phyloP scores from a whole-genome alignment of 768 basidiomycete species.

The Suillus paluster region DNA sequence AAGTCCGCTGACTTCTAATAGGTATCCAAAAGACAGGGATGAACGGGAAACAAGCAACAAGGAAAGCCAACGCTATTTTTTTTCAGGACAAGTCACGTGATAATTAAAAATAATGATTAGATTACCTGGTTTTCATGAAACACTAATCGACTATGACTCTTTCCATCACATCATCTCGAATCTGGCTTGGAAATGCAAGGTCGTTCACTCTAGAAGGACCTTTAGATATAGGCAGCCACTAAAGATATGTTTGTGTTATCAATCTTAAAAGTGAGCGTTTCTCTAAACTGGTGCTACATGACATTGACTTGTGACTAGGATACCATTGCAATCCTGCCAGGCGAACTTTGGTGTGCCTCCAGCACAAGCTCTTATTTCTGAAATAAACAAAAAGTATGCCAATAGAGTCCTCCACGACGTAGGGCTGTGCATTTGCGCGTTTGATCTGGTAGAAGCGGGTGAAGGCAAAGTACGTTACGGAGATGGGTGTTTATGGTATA shows the following conservation, averaged over 20 bases:
- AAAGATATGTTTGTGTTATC: conserved; percentile 50
- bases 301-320: conserved; percentile 55
- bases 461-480: conserved; percentile 95
- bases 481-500: conserved; percentile 95
- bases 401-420: conserved; percentile 90
- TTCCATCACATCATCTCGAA: background rate
- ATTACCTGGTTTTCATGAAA: background rate
- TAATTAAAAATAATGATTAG: conserved; percentile 1
- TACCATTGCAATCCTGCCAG: conserved; percentile 87
- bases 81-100: conserved; percentile 6
- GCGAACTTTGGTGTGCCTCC: conserved; percentile 80
- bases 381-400: conserved; percentile 95
- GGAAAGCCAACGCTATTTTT: conserved; percentile 2
- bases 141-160: background rate
- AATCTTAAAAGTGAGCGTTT: conserved; percentile 42
- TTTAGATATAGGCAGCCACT: background rate
- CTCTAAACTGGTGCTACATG: background rate
- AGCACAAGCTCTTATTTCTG: conserved; percentile 79
- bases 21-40: conserved; percentile 5
- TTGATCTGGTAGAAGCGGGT: conserved; percentile 83
- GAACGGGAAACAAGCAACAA: background rate
- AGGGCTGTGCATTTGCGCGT: conserved; percentile 89
- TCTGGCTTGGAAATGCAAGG: background rate
- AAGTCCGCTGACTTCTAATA: background rate
- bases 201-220: background rate